Percentiles rank a stretch among this genome's conserved stretches.
Conservation (phyloP, 495 filamentous ascomycete genomes). For the Talaromyces proteolyticus region DNA sequence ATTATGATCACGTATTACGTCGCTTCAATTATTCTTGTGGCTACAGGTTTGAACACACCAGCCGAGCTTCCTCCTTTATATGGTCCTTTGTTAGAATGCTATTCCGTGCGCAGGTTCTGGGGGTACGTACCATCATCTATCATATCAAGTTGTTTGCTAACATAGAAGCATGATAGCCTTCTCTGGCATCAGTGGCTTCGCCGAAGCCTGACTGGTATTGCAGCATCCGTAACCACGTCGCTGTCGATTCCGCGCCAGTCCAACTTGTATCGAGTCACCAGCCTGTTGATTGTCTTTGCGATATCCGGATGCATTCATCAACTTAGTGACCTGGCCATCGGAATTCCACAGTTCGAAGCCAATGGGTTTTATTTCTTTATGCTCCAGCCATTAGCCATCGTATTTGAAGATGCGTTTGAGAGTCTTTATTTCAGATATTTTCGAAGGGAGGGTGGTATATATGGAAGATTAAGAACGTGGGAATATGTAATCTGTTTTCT, state of each 20-base stretch:
- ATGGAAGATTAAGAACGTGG: neutral
- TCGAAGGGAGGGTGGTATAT: neutral
- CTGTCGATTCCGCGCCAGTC: neutral
- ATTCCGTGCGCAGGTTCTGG: neutral
- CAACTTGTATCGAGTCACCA: neutral
- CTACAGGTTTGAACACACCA: neutral
- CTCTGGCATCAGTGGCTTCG: neutral
- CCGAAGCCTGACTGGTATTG: neutral
- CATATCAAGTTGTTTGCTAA: neutral
- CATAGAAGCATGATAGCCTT: neutral
- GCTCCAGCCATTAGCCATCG: neutral
- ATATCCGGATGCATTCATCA: neutral
- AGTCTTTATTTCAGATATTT: neutral
- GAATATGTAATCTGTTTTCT: neutral
- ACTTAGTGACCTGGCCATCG: neutral
- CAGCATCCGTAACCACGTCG: neutral
- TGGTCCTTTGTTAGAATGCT: neutral
- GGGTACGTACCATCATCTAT: neutral
- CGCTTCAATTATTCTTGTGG: neutral
- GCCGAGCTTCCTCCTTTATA: neutral
- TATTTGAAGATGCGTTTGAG: neutral
- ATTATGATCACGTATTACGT: neutral
- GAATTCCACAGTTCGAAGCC: neutral
- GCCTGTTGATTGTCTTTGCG: neutral
- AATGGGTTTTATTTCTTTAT: neutral